These are phyloP conservation scores for Prunus dulcis DNA, from an alignment of 306 rosid genomes.

Conservation along the genomic window DNA sequence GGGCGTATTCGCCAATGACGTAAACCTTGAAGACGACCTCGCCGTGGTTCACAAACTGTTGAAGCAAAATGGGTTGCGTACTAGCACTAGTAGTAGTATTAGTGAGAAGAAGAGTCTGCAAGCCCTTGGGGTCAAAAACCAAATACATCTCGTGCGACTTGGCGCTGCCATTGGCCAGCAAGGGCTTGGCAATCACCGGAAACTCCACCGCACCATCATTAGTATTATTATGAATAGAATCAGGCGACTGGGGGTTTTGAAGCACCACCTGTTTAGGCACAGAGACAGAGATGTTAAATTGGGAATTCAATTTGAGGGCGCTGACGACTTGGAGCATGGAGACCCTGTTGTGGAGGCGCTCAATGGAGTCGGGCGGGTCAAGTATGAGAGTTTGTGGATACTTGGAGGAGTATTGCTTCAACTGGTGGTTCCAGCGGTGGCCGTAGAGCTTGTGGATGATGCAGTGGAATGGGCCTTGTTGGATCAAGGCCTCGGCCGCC, in stretches of 20 bases:
- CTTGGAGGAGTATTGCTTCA: not conserved
- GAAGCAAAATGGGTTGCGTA: conserved; percentile 32
- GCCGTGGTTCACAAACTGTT: conserved; percentile 72
- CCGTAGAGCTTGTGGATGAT: conserved; percentile 35
- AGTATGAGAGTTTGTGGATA: conserved; percentile 16
- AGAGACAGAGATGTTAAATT: not conserved
- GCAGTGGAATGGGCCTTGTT: conserved; percentile 38
- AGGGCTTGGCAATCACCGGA: conserved; percentile 30
- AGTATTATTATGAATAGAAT: no score
- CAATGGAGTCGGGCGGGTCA: conserved; percentile 31
- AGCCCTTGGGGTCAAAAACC: conserved; percentile 39
- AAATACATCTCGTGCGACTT: conserved; percentile 50
- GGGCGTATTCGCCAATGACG: conserved; percentile 46
- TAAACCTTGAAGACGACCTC: conserved; percentile 69
- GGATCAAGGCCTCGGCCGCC: not conserved
- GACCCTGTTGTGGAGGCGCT: conserved; percentile 28
- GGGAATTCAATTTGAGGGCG: not conserved
- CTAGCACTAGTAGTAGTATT: not conserved
- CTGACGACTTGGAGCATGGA: conserved; percentile 34
- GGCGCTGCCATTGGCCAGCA: conserved; percentile 22
- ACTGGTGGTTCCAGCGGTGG: conserved; percentile 17
- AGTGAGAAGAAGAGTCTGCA: conserved; percentile 4
- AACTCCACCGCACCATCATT: conserved; percentile 5
- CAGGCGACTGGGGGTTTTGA: not conserved
- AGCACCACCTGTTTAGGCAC: conserved; percentile 25